phyloP scores from a whole-genome alignment of 306 rosid species.

The Boehmeria nivea region DNA sequence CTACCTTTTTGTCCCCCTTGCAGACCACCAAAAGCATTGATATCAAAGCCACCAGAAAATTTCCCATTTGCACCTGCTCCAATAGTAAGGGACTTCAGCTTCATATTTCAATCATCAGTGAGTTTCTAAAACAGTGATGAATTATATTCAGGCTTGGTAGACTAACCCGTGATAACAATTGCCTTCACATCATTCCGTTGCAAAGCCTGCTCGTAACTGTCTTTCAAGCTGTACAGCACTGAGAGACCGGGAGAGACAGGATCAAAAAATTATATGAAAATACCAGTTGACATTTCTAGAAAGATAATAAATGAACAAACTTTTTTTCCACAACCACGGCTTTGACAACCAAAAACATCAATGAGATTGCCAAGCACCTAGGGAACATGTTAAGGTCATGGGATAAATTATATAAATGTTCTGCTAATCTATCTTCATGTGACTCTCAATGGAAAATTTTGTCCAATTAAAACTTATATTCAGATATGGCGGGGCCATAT shows the following conservation, averaged over 20 bases:
- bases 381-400: not conserved
- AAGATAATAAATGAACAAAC: not conserved
- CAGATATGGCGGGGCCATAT: no score
- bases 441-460: not conserved
- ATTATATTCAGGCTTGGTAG: slow-evolving; percentile 8
- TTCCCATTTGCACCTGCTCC: slow-evolving; percentile 73
- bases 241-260: not conserved
- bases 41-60: slow-evolving; percentile 98
- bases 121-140: not conserved
- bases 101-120: slow-evolving; percentile 10
- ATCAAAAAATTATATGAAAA: not conserved
- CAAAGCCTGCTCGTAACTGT: slow-evolving; percentile 62
- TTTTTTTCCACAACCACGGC: not conserved
- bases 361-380: no score
- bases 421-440: not conserved
- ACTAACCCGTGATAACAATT: slow-evolving; percentile 73
- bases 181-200: slow-evolving; percentile 82
- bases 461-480: no score
- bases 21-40: slow-evolving; percentile 58
- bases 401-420: not conserved
- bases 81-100: slow-evolving; percentile 14
- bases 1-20: slow-evolving; percentile 55
- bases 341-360: not conserved
- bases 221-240: slow-evolving; percentile 70
- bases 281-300: not conserved